Percentiles rank a stretch among this genome's conserved stretches.
Evolutionary conservation across 2,329 filamentous ascomycete species (phyloP).

Genomic region (Apiospora marii): DNA sequence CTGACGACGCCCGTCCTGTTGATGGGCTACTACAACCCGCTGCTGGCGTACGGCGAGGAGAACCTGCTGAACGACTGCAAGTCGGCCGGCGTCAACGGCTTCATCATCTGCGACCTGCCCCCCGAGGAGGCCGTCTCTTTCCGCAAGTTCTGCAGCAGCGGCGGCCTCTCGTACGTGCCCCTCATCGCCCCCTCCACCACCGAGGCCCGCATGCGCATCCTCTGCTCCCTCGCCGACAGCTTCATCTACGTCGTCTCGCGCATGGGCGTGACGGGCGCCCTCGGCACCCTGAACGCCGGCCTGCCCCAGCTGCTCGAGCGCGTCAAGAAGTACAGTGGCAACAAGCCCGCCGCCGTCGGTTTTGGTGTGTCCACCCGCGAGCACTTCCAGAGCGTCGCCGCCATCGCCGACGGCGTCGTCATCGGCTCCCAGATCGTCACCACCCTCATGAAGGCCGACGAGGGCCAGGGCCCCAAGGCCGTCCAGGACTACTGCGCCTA

Average conservation of each 20-base stretch:
- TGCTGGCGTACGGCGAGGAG: slow-evolving; percentile 94
- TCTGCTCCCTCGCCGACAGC: slow-evolving; percentile 96
- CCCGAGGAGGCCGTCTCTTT: slow-evolving; percentile 96
- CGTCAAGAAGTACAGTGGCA: slow-evolving; percentile 91
- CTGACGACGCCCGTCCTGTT: slow-evolving; percentile 85
- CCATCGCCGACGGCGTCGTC: slow-evolving; percentile 90
- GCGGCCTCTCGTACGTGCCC: slow-evolving; percentile 92
- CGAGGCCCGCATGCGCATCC: slow-evolving; percentile 89
- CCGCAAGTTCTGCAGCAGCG: slow-evolving; percentile 81
- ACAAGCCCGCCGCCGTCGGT: slow-evolving; percentile 89
- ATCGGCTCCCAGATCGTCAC: slow-evolving; percentile 96
- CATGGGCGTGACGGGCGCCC: slow-evolving; percentile 95
- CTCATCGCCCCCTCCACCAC: slow-evolving; percentile 94
- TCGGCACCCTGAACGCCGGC: slow-evolving; percentile 80
- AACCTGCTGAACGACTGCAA: slow-evolving; percentile 84
- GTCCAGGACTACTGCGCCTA: slow-evolving; percentile 89
- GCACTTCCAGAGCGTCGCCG: slow-evolving; percentile 86
- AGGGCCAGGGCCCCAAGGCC: slow-evolving; percentile 71
- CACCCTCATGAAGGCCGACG: slow-evolving; percentile 73
- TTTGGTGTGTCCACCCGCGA: slow-evolving; percentile 97
- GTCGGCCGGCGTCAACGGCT: slow-evolving; percentile 88
- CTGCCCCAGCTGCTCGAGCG: slow-evolving; percentile 83
- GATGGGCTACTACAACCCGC: slow-evolving; percentile 99
- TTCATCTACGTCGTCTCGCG: slow-evolving; percentile 99
- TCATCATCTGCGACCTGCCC: slow-evolving; percentile 95